Evolutionary conservation across 768 basidiomycete species (phyloP), one percentile per base, ranked within the genome.

Genomic region (Trametes elegans): DNA sequence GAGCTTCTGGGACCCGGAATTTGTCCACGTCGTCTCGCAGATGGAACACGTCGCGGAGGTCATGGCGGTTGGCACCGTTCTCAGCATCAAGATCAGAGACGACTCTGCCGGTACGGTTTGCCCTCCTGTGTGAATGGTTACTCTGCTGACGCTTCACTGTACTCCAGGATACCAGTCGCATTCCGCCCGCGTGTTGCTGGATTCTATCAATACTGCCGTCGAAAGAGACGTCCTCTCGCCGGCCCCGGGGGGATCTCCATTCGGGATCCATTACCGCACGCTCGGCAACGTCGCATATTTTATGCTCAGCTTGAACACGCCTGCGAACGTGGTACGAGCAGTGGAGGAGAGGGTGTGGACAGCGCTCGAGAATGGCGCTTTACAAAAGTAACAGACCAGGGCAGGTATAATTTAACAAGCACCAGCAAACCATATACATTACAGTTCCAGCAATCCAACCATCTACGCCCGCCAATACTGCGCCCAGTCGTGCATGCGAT

Each of bases 201-300:
- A 72, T 9, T 68, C 78, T 1, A 72, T 96, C 11, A 76, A 74
- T 40, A 55, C 58, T n/a, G 58, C 64, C 5, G 24, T 43, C n/a
- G 11, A 44, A 11, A 52, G 7, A 23, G 57, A 59, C 1, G 57
- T 62, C 10, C 47, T 74, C 18, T 74, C 80, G 4, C 57, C 75
- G 0, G 76, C 78, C 0, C 81, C 81, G 8, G 79, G 80, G 2
- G 79, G 82, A 31, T 75, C 74, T 16, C 74, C 81, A 5, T 86
- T 86, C 70, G 78, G 80, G 32, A 79, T 98, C 19, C 89, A 98
- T 68, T 93, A 80, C 60, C 79, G 96, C 53, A 94, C 96, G 0
- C 72, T 98, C 32, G 96, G 96, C 0, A 84, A 94, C 65, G 85
- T 93, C 8, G 88, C 87, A n/a, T 96, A 96, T 68, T 90, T 94